Evolutionary conservation across 768 basidiomycete genomes (phyloP).

Genomic region (Russula abietina): DNA sequence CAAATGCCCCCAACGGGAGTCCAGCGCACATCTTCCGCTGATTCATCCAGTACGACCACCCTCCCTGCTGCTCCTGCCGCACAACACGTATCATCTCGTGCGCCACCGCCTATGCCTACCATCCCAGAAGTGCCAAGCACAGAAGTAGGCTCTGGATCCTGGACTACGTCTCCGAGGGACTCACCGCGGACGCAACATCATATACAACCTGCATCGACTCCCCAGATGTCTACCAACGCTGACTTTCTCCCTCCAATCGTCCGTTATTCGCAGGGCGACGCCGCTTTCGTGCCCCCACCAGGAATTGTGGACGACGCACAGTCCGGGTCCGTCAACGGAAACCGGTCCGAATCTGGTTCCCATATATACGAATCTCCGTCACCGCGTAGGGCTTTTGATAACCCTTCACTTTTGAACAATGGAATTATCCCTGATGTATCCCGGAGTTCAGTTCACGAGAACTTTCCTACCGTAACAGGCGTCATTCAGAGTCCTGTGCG

Average conservation of each 20-base stretch:
- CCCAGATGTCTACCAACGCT: not conserved
- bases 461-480: not conserved
- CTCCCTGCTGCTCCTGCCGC: constrained; percentile 16
- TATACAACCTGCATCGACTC: not conserved
- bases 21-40: not conserved
- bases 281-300: constrained; percentile 11
- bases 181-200: not conserved
- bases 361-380: constrained; percentile 5
- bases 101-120: constrained; percentile 17
- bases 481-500: not conserved
- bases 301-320: constrained; percentile 4
- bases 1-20: not conserved
- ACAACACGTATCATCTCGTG: constrained; percentile 3
- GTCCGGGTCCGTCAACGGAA: not conserved
- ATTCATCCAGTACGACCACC: constrained; percentile 21
- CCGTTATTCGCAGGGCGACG: not conserved
- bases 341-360: not conserved
- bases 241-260: not conserved
- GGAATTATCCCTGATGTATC: not conserved
- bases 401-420: not conserved
- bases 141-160: constrained; percentile 11
- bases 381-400: constrained; percentile 6
- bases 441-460: constrained; percentile 5
- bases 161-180: constrained; percentile 7
- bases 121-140: constrained; percentile 24